Conservation (phyloP, 2,329 filamentous ascomycete genomes). For the Huntiella decipiens region DNA sequence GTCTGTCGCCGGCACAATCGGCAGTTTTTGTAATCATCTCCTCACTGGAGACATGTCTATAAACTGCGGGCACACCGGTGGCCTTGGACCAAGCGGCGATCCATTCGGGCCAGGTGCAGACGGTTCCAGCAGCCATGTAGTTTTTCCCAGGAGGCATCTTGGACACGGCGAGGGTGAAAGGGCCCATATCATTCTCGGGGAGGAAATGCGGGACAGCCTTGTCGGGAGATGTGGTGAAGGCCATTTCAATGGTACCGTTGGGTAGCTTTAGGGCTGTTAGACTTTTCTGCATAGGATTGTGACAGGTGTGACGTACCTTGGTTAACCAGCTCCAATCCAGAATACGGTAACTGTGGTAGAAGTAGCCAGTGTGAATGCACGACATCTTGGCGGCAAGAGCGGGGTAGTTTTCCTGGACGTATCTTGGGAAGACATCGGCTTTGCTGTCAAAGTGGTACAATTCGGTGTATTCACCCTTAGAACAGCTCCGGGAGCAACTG, state of each 20-base stretch:
- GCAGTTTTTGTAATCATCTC: conserved; percentile 19
- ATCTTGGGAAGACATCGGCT: conserved; percentile 29
- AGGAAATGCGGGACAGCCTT: conserved; percentile 25
- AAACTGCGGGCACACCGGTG: conserved; percentile 19
- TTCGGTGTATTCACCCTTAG: conserved; percentile 25
- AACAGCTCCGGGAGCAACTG: conserved; percentile 28
- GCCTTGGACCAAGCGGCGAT: conserved; percentile 23
- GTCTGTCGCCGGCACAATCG: conserved; percentile 11
- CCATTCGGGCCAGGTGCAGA: conserved; percentile 28
- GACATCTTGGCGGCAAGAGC: conserved; percentile 29
- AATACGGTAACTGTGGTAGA: conserved; percentile 28
- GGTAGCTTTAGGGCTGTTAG: conserved; percentile 7
- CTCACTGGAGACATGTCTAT: conserved; percentile 22
- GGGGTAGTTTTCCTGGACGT: conserved; percentile 25
- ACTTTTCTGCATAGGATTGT: not conserved
- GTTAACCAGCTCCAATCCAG: conserved; percentile 26
- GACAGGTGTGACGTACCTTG: conserved; percentile 20
- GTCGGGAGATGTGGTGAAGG: conserved; percentile 24
- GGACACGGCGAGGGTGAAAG: conserved; percentile 28
- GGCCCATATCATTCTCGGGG: conserved; percentile 27
- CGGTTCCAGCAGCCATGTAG: conserved; percentile 29
- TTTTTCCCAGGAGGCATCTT: conserved; percentile 29
- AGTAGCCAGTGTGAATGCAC: conserved; percentile 31
- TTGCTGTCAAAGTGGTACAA: conserved; percentile 35
- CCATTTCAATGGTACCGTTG: conserved; percentile 27